Evolutionary conservation across 2,329 filamentous ascomycete species (phyloP).

Genomic region (Colletotrichum higginsianum): DNA sequence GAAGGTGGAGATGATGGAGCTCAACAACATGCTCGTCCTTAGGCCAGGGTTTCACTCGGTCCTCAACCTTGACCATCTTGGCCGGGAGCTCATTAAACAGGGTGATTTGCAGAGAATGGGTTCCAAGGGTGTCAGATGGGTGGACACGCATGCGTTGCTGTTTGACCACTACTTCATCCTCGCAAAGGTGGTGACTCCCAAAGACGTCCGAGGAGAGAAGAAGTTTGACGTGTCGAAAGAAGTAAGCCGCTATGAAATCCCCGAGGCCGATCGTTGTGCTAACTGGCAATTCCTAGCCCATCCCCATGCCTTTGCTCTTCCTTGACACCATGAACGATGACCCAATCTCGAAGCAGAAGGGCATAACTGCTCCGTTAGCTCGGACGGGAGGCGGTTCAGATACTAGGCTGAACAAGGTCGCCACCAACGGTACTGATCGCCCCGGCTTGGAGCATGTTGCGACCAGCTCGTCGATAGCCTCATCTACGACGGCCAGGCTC

Average conservation of each 20-base stretch:
- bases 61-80: slow-evolving; percentile 94
- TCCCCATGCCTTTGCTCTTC: slow-evolving; percentile 95
- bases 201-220: slow-evolving; percentile 79
- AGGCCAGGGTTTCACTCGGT: slow-evolving; percentile 91
- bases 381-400: slow-evolving; percentile 73
- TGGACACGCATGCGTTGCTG: slow-evolving; percentile 92
- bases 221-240: slow-evolving; percentile 96
- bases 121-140: slow-evolving; percentile 90
- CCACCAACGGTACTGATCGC: slow-evolving; percentile 65
- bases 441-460: slow-evolving; percentile 77
- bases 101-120: slow-evolving; percentile 93
- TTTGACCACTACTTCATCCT: slow-evolving; percentile 98
- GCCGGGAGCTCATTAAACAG: slow-evolving; percentile 88
- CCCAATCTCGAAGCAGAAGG: slow-evolving; percentile 86
- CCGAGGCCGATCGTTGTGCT: slow-evolving; percentile 42
- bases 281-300: slow-evolving; percentile 68
- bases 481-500: slow-evolving; percentile 58
- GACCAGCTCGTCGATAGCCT: slow-evolving; percentile 76
- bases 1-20: slow-evolving; percentile 89
- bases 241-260: slow-evolving; percentile 59
- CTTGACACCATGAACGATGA: slow-evolving; percentile 95
- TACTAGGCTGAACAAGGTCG: slow-evolving; percentile 70
- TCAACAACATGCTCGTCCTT: slow-evolving; percentile 86
- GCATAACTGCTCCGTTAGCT: slow-evolving; percentile 75
- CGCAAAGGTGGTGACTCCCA: slow-evolving; percentile 82